A percentile compares a stretch with the other conserved stretches of the same genome.
Evolutionary conservation across 148 eudicot genomes (phyloP).

Genomic region (Spergularia marina): DNA sequence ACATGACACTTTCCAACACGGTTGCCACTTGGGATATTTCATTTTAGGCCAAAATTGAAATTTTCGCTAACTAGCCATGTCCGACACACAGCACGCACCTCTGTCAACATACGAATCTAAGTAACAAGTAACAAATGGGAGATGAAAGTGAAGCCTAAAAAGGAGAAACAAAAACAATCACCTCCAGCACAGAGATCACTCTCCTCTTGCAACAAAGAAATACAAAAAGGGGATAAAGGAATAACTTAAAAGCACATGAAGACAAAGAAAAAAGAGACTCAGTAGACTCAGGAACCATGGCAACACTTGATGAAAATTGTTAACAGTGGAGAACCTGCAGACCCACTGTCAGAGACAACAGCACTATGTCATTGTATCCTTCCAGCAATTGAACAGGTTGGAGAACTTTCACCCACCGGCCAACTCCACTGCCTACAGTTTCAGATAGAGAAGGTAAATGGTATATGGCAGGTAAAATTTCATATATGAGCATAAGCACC

Average conservation of each 20-base stretch:
- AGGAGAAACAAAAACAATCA: background rate
- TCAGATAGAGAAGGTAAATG: constrained; percentile 16
- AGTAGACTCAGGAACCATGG: constrained; percentile 1
- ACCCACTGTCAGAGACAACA: constrained; percentile 85
- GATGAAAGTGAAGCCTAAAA: background rate
- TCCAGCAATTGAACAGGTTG: constrained; percentile 64
- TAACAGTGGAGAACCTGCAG: constrained; percentile 62
- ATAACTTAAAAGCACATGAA: background rate
- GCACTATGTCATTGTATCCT: constrained; percentile 71
- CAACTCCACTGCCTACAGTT: constrained; percentile 71
- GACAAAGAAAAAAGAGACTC: background rate
- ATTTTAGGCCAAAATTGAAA: too few species aligned
- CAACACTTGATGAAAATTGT: background rate
- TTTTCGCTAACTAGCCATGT: too few species aligned
- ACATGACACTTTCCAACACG: too few species aligned
- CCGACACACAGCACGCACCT: background rate
- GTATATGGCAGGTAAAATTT: background rate
- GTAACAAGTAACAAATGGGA: background rate
- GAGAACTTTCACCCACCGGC: constrained; percentile 69
- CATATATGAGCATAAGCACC: background rate
- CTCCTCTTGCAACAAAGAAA: background rate
- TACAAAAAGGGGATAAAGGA: background rate
- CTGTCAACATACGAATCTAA: background rate
- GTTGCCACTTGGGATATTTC: too few species aligned
- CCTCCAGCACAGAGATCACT: background rate